A percentile compares a stretch with the other conserved stretches of the same genome.
phyloP scores from a whole-genome alignment of 164 flowering plant species.

The Annona squamosa region DNA sequence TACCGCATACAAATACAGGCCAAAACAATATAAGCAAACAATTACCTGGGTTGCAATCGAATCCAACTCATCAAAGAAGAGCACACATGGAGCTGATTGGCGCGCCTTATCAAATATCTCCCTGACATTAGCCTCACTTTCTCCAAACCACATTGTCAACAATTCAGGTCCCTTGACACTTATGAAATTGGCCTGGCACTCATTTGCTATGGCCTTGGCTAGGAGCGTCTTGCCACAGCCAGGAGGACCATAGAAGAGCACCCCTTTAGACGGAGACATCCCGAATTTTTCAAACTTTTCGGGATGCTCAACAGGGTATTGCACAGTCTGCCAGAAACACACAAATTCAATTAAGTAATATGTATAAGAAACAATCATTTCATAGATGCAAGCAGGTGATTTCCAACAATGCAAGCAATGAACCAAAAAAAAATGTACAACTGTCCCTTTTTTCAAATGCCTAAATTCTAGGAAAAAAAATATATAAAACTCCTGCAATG shows the following conservation, averaged over 20 bases:
- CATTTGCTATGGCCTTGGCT: conserved; percentile 75
- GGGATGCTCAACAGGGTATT: conserved; percentile 76
- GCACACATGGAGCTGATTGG: conserved; percentile 65
- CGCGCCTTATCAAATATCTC: conserved; percentile 72
- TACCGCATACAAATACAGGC: background rate
- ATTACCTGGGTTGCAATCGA: conserved; percentile 66
- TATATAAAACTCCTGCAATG: background rate
- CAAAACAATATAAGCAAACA: background rate
- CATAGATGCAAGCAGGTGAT: background rate
- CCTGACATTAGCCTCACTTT: conserved; percentile 67
- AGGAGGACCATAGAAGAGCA: conserved; percentile 68
- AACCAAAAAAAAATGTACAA: background rate
- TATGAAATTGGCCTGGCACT: conserved; percentile 67
- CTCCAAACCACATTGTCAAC: conserved; percentile 77
- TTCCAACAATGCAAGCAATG: background rate
- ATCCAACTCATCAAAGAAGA: conserved; percentile 70
- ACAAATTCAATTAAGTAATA: background rate
- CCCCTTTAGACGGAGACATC: conserved; percentile 75
- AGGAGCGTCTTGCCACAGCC: conserved; percentile 73
- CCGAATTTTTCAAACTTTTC: conserved; percentile 77
- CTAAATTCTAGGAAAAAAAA: no score
- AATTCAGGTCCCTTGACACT: conserved; percentile 69
- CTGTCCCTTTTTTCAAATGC: no score
- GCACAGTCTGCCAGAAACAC: conserved; percentile 45
- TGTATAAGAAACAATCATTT: background rate